Evolutionary conservation across 805 yeast genomes (phyloP).

Genomic region (Wickerhamomyces silvicola): DNA sequence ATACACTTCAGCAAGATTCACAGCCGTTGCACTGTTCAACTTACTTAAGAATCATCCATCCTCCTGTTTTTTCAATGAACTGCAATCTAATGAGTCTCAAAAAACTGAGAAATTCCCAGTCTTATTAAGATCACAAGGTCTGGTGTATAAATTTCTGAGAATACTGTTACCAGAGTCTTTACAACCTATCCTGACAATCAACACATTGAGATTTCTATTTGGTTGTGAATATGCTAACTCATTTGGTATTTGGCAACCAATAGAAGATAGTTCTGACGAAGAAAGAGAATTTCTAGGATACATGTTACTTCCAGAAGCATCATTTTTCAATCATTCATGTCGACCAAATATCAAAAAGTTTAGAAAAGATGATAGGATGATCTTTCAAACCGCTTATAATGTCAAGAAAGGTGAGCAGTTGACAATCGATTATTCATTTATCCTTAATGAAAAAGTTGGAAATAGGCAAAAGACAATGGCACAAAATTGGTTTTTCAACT

Average conservation of each 20-base stretch:
- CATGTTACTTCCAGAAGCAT: slow-evolving; percentile 54
- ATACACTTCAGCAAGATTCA: slow-evolving; percentile 44
- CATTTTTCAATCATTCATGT: slow-evolving; percentile 66
- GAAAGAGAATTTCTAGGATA: slow-evolving; percentile 53
- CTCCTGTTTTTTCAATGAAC: slow-evolving; percentile 26
- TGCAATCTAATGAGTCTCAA: slow-evolving; percentile 47
- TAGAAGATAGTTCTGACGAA: slow-evolving; percentile 32
- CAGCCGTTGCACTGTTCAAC: slow-evolving; percentile 32
- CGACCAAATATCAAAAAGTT: slow-evolving; percentile 45
- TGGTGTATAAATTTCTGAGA: slow-evolving; percentile 41
- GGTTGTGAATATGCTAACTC: slow-evolving; percentile 64
- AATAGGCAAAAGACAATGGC: slow-evolving; percentile 36
- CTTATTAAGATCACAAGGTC: slow-evolving; percentile 39
- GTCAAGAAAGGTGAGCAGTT: slow-evolving; percentile 42
- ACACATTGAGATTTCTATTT: slow-evolving; percentile 37
- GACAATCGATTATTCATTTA: slow-evolving; percentile 57
- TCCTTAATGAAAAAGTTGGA: slow-evolving; percentile 31
- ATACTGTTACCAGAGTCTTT: slow-evolving; percentile 30
- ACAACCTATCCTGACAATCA: slow-evolving; percentile 31
- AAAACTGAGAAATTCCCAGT: slow-evolving; percentile 42
- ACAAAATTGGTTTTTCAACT: slow-evolving; percentile 55
- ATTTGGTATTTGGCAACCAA: slow-evolving; percentile 59
- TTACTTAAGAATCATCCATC: slow-evolving; percentile 17
- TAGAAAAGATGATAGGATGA: slow-evolving; percentile 33
- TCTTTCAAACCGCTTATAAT: slow-evolving; percentile 35